Conservation (phyloP, 306 rosid species). For the Prosopis cineraria region DNA sequence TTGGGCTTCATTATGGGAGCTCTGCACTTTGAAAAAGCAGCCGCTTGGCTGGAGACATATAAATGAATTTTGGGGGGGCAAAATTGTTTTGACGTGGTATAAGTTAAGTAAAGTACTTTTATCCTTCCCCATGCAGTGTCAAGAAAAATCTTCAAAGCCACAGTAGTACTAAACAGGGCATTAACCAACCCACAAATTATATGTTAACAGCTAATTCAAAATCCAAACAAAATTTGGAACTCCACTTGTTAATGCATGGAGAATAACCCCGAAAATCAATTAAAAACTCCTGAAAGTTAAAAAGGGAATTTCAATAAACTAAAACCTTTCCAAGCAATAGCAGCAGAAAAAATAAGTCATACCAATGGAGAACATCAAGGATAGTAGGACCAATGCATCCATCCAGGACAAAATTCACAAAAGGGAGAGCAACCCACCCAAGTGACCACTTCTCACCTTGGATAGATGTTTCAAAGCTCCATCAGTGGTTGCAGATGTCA, state of each 20-base stretch:
- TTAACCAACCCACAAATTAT: background rate
- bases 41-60: background rate
- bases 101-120: background rate
- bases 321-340: slow-evolving; percentile 21
- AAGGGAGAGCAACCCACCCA: slow-evolving; percentile 33
- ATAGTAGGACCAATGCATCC: slow-evolving; percentile 18
- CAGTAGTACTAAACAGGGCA: background rate
- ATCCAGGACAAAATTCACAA: slow-evolving; percentile 31
- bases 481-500: slow-evolving; percentile 31
- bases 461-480: slow-evolving; percentile 37
- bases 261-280: slow-evolving; percentile 22
- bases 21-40: background rate
- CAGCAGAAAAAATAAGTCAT: slow-evolving; percentile 31
- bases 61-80: background rate
- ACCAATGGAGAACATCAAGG: slow-evolving; percentile 37
- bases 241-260: background rate
- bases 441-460: slow-evolving; percentile 33
- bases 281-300: slow-evolving; percentile 7
- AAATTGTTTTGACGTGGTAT: background rate
- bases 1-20: background rate
- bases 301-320: slow-evolving; percentile 20
- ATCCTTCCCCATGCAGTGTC: background rate
- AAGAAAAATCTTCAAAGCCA: background rate
- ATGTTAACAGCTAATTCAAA: background rate
- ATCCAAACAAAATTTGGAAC: background rate